phyloP scores from a whole-genome alignment of 2,329 filamentous ascomycete genomes.

The Corinectria fuckeliana region DNA sequence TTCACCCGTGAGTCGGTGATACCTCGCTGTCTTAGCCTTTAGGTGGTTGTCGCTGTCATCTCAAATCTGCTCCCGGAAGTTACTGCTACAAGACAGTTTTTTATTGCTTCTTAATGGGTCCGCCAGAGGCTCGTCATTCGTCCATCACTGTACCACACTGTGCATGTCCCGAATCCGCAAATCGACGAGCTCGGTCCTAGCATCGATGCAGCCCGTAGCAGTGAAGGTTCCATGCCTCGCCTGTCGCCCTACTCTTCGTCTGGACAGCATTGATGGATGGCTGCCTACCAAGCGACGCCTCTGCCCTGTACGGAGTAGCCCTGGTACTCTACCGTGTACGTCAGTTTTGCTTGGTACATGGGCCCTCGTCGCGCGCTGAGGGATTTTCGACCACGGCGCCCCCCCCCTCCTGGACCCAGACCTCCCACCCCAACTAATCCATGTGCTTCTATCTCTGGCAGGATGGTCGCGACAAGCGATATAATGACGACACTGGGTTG shows the following conservation, averaged over 20 bases:
- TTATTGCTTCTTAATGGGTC: conserved; percentile 13
- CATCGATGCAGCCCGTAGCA: background rate
- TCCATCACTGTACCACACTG: conserved; percentile 26
- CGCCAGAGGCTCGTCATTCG: conserved; percentile 7
- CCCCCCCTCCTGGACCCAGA: conserved; percentile 18
- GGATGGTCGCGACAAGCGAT: conserved; percentile 23
- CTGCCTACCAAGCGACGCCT: conserved; percentile 14
- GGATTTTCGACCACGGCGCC: conserved; percentile 37
- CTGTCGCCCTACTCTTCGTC: conserved; percentile 15
- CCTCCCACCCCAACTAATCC: conserved; percentile 26
- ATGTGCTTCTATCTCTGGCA: conserved; percentile 34
- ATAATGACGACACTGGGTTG: conserved; percentile 37
- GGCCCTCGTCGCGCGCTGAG: conserved; percentile 34
- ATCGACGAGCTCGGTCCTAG: conserved; percentile 23
- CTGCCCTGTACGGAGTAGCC: conserved; percentile 24
- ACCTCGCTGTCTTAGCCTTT: conserved; percentile 20
- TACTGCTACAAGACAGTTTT: conserved; percentile 17
- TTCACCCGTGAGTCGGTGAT: conserved; percentile 22
- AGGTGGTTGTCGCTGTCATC: background rate
- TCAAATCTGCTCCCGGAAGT: conserved; percentile 12
- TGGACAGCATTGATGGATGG: background rate
- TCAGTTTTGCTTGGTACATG: conserved; percentile 35
- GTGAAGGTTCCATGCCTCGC: conserved; percentile 13
- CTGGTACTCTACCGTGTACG: conserved; percentile 38
- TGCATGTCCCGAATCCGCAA: conserved; percentile 34